Percentiles rank a stretch among this genome's conserved stretches.
These are phyloP conservation scores for Saxophila tyrrhenica DNA, from an alignment of 495 filamentous ascomycete species.

Conservation along the genomic window DNA sequence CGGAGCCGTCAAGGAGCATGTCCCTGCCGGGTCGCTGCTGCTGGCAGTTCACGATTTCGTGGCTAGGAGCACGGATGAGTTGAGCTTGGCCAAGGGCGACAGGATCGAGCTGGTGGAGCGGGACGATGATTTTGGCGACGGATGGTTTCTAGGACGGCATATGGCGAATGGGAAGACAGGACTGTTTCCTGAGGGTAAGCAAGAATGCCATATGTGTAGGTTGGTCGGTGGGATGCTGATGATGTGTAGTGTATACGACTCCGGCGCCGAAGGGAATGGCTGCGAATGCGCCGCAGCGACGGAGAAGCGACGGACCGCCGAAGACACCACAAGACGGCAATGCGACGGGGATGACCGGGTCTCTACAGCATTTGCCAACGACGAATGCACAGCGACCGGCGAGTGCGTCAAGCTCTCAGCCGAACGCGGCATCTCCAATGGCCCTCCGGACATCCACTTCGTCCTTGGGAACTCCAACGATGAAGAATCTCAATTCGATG, in stretches of 20 bases:
- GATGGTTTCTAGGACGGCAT: slow-evolving; percentile 90
- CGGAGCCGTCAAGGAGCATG: slow-evolving; percentile 2
- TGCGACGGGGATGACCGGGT: not conserved
- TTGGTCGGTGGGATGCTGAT: not conserved
- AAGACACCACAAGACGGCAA: slow-evolving; percentile 3
- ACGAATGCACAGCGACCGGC: slow-evolving; percentile 31
- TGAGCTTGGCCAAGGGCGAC: slow-evolving; percentile 77
- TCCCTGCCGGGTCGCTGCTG: slow-evolving; percentile 9
- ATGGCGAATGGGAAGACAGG: slow-evolving; percentile 61
- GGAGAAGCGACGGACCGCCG: slow-evolving; percentile 13
- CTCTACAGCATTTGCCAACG: not conserved
- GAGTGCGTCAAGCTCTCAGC: slow-evolving; percentile 13
- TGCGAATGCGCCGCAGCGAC: slow-evolving; percentile 19
- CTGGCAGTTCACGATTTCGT: slow-evolving; percentile 59
- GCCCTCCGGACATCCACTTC: slow-evolving; percentile 9
- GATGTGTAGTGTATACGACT: slow-evolving; percentile 30
- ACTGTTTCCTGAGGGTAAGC: slow-evolving; percentile 79
- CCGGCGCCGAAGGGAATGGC: slow-evolving; percentile 26
- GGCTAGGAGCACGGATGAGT: slow-evolving; percentile 82
- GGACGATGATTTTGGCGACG: slow-evolving; percentile 95
- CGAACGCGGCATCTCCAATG: slow-evolving; percentile 4
- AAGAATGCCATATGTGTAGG: not conserved
- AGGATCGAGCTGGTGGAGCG: slow-evolving; percentile 85
- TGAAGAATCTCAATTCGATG: slow-evolving; percentile 30
- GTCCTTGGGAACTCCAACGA: slow-evolving; percentile 13